A percentile compares a stretch with the other conserved stretches of the same genome.
Conservation (phyloP, 2,329 filamentous ascomycete genomes). For the Sordariomycetes sp. region DNA sequence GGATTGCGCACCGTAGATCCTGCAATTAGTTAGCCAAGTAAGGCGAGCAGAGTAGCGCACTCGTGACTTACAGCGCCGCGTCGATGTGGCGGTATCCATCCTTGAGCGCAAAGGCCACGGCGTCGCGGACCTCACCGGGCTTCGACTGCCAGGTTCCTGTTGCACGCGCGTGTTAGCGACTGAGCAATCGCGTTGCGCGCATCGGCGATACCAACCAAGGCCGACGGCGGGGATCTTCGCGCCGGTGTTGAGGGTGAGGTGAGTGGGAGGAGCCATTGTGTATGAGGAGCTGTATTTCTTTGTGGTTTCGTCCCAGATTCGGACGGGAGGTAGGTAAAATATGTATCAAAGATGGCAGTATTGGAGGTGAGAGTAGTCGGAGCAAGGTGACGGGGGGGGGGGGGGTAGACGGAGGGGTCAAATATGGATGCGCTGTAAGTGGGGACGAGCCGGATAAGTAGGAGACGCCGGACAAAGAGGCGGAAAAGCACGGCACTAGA, state of each 20-base stretch:
- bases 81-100: conserved; percentile 65
- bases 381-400: too few species aligned
- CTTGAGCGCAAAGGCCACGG: conserved; percentile 56
- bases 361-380: too few species aligned
- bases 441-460: too few species aligned
- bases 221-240: conserved; percentile 35
- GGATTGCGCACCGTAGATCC: background rate
- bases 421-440: too few species aligned
- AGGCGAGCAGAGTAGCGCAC: background rate
- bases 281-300: background rate
- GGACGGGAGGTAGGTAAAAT: background rate
- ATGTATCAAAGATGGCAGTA: background rate
- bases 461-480: too few species aligned
- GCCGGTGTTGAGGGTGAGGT: conserved; percentile 59
- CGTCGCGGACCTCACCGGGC: conserved; percentile 53
- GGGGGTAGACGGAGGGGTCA: too few species aligned
- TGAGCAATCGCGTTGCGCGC: background rate
- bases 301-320: background rate
- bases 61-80: conserved; percentile 55
- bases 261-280: background rate
- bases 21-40: background rate
- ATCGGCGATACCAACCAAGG: conserved; percentile 14
- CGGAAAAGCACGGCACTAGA: too few species aligned
- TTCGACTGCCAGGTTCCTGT: conserved; percentile 64
- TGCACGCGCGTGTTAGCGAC: background rate